A percentile compares a stretch with the other conserved stretches of the same genome.
Evolutionary conservation across 2,329 filamentous ascomycete genomes (phyloP).

Genomic region (Teratosphaeria pseudoeucalypti): DNA sequence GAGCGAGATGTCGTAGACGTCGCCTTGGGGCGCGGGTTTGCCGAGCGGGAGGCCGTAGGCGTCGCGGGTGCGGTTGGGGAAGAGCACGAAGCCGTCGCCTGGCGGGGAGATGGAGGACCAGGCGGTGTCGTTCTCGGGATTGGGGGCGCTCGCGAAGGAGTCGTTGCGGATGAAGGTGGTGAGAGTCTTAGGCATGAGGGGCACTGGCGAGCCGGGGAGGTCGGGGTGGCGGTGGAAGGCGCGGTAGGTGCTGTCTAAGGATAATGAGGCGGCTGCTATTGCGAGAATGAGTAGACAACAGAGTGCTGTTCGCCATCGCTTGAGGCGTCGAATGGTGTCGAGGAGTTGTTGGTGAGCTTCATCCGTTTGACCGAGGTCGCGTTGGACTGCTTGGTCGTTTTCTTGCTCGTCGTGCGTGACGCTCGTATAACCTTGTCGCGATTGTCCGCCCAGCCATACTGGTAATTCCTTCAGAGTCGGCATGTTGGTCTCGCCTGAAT

Average conservation of each 20-base stretch:
- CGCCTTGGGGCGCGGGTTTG: slow-evolving; percentile 14
- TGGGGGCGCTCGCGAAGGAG: slow-evolving; percentile 14
- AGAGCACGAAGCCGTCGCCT: slow-evolving; percentile 26
- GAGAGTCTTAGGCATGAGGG: slow-evolving; percentile 1
- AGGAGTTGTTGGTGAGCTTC: background rate
- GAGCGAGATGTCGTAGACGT: slow-evolving; percentile 25
- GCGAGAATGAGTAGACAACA: background rate
- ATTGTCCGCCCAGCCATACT: background rate
- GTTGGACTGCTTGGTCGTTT: background rate
- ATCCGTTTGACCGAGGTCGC: background rate
- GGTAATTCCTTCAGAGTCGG: background rate
- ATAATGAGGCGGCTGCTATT: background rate
- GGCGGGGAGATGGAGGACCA: slow-evolving; percentile 19
- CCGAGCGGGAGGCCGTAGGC: slow-evolving; percentile 19
- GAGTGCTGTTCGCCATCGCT: background rate
- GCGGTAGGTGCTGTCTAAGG: background rate
- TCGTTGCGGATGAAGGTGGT: slow-evolving; percentile 18
- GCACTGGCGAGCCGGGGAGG: background rate
- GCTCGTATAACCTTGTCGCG: background rate
- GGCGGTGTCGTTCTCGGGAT: slow-evolving; percentile 17
- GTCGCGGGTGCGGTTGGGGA: slow-evolving; percentile 12
- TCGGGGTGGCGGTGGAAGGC: background rate
- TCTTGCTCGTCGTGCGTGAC: background rate
- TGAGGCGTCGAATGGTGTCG: background rate
- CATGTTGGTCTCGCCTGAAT: background rate